These are phyloP conservation scores for Paramecium pentaurelia DNA, from an alignment of 73 alveolate species.

Conservation along the genomic window DNA sequence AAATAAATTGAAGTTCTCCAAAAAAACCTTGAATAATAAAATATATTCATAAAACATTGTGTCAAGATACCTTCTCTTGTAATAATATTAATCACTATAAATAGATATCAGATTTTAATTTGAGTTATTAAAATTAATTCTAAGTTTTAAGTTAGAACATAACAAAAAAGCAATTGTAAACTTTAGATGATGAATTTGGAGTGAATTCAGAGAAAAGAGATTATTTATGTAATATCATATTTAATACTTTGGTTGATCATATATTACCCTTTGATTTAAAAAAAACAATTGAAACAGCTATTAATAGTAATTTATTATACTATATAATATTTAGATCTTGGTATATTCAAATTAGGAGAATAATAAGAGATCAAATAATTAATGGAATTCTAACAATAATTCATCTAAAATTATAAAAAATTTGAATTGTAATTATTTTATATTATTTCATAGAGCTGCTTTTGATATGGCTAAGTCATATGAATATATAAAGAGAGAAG, in stretches of 20 bases:
- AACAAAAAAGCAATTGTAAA: background rate
- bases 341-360: background rate
- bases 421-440: background rate
- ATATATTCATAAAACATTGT: background rate
- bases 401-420: background rate
- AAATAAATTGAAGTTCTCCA: background rate
- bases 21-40: background rate
- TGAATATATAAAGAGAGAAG: background rate
- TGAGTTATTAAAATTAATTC: background rate
- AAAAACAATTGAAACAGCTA: conserved; percentile 9
- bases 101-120: background rate
- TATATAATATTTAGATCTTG: background rate
- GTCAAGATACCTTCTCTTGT: conserved; percentile 19
- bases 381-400: background rate
- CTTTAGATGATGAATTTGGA: conserved; percentile 12
- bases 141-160: background rate
- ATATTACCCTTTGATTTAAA: background rate
- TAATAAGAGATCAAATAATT: background rate
- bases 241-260: conserved; percentile 3
- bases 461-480: background rate
- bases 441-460: background rate
- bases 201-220: background rate
- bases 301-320: background rate
- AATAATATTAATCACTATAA: background rate
- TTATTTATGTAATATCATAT: background rate